Base-by-base conservation (phyloP, 129 eudicot genomes). In the Logfia minima region DNA sequence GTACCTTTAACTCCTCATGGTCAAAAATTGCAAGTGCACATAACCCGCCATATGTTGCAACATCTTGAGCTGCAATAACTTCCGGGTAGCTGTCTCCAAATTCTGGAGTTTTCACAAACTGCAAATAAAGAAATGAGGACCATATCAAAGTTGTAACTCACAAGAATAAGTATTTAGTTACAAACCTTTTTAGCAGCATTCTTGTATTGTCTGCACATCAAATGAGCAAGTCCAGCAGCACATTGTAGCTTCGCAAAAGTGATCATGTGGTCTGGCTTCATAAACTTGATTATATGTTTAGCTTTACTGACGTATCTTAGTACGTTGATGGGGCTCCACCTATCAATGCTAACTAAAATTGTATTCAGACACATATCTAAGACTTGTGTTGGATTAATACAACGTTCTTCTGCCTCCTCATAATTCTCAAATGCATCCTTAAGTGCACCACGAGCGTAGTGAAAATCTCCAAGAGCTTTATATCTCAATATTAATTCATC, bases 11-110 rank as follows among this genome's bases (percentile, higher is more conserved):
- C 66, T 90, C 96, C 18, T 89, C 78, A 7, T 93, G 87, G 65
- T 90, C 96, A 83, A 88, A 90, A 77, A 83, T 88, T 77, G 93
- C 96, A 78, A 88, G 91, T 32, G 96, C 96, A 67, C 96, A 90
- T 9, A 90, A 83, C 55, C 89, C 92, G 76, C 96, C 96, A 83
- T 90, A 90, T 68, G 93, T 90, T 2, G 93, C 96, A 75, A 90
- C 84, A 84, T 90, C 96, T 83, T 90, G 96, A 66, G 87, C 84
- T 61, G 93, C 96, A 84, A 90, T 88, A 32, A 90, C 89, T 83
- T 88, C 93, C 0, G 86, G 76, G 75, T 84, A 90, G 76, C 61
- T 75, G 83, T 88, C 87, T 43, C 89, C 96, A 71, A 90, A 70
- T 77, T 86, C 93, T 4, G 89, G 91, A 72, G 75, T 83, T 41